A percentile compares a stretch with the other conserved stretches of the same genome.
Conservation (phyloP, 345 rosid genomes). For the Ceriops tagal region DNA sequence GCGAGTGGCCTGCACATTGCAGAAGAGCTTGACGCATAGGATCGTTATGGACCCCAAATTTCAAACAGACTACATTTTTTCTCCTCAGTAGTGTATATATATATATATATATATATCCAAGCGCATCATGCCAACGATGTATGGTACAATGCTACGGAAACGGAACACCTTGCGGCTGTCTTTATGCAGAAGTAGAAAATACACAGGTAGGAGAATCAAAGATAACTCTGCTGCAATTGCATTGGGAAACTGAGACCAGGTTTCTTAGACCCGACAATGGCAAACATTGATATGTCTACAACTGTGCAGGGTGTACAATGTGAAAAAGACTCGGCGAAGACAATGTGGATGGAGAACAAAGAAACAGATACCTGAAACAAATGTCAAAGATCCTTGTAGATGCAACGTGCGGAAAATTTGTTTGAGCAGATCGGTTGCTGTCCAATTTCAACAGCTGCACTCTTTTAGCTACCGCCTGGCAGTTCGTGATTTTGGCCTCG, state of each 20-base stretch:
- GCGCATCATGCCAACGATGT: background rate
- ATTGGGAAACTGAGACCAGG: background rate
- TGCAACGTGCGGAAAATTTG: background rate
- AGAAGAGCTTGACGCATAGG: too few relatives aligned
- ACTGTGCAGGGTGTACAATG: background rate
- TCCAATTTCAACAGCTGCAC: constrained; percentile 8
- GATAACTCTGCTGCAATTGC: background rate
- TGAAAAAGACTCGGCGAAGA: background rate
- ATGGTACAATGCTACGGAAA: constrained; percentile 15
- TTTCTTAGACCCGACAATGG: background rate
- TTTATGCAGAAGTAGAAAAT: background rate
- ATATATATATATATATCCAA: background rate
- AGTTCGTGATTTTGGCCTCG: constrained; percentile 77
- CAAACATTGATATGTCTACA: too few relatives aligned
- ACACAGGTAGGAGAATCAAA: background rate
- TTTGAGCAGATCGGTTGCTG: background rate
- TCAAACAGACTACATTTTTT: too few relatives aligned
- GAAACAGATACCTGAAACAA: background rate
- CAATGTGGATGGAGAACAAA: background rate
- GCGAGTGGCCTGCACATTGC: too few relatives aligned
- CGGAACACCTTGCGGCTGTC: background rate
- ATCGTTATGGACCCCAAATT: too few relatives aligned
- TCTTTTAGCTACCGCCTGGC: constrained; percentile 51
- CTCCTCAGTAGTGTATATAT: too few relatives aligned
- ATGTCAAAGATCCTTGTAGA: background rate